phyloP scores from a whole-genome alignment of 345 rosid species.

The Passiflora organensis region DNA sequence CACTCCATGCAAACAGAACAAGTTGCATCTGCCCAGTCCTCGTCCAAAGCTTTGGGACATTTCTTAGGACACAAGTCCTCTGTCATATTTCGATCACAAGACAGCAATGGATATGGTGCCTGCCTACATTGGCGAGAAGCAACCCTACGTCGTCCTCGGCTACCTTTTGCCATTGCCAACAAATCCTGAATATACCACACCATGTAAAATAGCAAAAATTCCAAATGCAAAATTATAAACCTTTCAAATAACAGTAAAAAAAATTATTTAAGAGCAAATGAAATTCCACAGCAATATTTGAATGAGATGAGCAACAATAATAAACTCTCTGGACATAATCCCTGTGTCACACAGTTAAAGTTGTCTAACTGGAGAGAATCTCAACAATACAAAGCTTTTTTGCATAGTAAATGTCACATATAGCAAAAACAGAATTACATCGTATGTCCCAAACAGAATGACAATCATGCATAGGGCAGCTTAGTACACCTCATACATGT shows the following conservation, averaged over 20 bases:
- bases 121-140: conserved; percentile 44
- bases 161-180: conserved; percentile 58
- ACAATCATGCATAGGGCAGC: too few species aligned
- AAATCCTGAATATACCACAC: conserved; percentile 3
- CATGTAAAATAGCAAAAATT: neutral
- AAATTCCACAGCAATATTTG: neutral
- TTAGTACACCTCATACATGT: too few species aligned
- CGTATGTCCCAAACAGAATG: too few species aligned
- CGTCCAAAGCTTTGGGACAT: conserved; percentile 47
- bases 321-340: neutral
- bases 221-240: neutral
- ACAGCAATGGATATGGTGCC: conserved; percentile 45
- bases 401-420: too few species aligned
- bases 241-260: neutral
- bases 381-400: too few species aligned
- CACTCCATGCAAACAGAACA: conserved; percentile 98
- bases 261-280: neutral
- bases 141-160: conserved; percentile 49
- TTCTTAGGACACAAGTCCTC: conserved; percentile 36
- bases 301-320: neutral
- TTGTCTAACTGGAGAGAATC: too few species aligned
- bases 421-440: too few species aligned
- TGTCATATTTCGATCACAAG: conserved; percentile 27
- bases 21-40: conserved; percentile 79
- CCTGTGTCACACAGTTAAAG: too few species aligned